A percentile compares a stretch with the other conserved stretches of the same genome.
These are phyloP conservation scores for Fusarium gaditjirri DNA, from an alignment of 2,329 filamentous ascomycete genomes.

Conservation along the genomic window DNA sequence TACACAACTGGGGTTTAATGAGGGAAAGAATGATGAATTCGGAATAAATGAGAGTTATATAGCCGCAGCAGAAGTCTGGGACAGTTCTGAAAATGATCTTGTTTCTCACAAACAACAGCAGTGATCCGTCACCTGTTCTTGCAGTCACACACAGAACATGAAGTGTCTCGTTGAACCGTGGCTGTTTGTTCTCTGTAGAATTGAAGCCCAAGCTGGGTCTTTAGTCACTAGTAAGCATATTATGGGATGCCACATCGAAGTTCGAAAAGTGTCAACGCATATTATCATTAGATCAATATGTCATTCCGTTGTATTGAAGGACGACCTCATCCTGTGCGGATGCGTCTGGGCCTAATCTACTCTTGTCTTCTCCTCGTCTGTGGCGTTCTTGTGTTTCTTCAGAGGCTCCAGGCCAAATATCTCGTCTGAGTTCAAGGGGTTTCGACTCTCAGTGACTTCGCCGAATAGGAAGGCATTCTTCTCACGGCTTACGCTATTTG, in stretches of 20 bases:
- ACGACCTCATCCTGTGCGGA: background rate
- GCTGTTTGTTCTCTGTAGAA: background rate
- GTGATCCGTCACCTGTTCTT: background rate
- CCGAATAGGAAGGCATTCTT: conserved; percentile 70
- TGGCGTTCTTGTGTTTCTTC: conserved; percentile 40
- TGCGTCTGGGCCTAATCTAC: background rate
- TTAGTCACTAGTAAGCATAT: background rate
- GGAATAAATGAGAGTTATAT: background rate
- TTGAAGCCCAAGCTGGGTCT: background rate
- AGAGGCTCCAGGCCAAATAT: conserved; percentile 68
- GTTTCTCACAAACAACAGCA: background rate
- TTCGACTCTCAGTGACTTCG: conserved; percentile 56
- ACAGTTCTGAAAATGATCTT: background rate
- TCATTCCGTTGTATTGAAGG: background rate
- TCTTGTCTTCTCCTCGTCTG: background rate
- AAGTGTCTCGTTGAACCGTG: background rate
- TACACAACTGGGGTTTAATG: background rate
- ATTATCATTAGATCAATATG: background rate
- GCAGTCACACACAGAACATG: background rate
- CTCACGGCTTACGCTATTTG: conserved; percentile 60
- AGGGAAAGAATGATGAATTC: background rate
- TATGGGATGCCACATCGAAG: background rate
- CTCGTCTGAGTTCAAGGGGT: conserved; percentile 56
- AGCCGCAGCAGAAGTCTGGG: background rate
- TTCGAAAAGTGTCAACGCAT: background rate